Conservation (phyloP, 192 early-diverging fungal species). For the Backusella tarrabulga region DNA sequence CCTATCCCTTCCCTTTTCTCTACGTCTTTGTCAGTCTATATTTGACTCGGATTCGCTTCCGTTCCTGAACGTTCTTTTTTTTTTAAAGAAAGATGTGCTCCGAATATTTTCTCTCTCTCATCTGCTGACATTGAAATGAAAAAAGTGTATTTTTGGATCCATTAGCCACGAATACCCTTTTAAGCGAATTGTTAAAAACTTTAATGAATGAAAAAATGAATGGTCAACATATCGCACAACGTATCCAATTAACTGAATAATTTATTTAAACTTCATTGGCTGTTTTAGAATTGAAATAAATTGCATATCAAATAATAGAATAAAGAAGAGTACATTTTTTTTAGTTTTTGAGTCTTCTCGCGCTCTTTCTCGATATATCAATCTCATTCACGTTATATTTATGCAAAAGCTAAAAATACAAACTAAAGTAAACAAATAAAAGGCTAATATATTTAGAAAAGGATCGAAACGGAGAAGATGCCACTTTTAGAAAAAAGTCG, state of each 20-base stretch:
- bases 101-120: background rate
- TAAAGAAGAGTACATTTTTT: background rate
- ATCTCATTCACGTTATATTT: background rate
- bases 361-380: background rate
- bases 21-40: too few species aligned
- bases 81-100: background rate
- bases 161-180: conserved; percentile 3
- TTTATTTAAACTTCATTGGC: background rate
- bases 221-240: background rate
- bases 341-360: background rate
- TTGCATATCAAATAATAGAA: background rate
- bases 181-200: background rate
- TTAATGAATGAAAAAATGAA: background rate
- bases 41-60: background rate
- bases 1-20: background rate
- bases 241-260: background rate
- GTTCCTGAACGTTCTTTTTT: background rate
- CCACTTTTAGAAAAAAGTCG: background rate
- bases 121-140: background rate
- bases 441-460: background rate
- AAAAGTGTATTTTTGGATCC: background rate
- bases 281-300: background rate
- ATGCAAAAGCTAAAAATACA: background rate
- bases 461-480: background rate
- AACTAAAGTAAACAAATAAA: background rate